Evolutionary conservation across 2,329 filamentous ascomycete genomes (phyloP).

Genomic region (Pleomassaria siparia): DNA sequence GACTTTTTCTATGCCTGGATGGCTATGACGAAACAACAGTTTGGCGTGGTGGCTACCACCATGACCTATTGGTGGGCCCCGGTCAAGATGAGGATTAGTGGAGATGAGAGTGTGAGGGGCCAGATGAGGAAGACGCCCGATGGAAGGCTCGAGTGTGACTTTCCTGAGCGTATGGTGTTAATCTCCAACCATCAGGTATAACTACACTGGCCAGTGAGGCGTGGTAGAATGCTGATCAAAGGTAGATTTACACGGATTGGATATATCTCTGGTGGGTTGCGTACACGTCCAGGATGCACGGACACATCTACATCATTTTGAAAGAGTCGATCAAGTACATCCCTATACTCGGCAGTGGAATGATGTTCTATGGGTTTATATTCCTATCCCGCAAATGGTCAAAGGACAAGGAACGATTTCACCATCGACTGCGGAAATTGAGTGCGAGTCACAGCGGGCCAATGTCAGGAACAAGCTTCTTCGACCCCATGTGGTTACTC

Average conservation of each 20-base stretch:
- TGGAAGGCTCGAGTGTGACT: conserved; percentile 72
- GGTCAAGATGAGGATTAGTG: conserved; percentile 76
- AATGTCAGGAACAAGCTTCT: conserved; percentile 47
- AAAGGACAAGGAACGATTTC: conserved; percentile 72
- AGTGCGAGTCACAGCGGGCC: conserved; percentile 51
- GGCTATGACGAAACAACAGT: conserved; percentile 81
- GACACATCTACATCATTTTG: conserved; percentile 85
- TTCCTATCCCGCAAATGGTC: conserved; percentile 93
- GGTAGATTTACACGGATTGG: conserved; percentile 81
- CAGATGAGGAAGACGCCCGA: conserved; percentile 70
- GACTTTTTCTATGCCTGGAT: conserved; percentile 83
- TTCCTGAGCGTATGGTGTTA: conserved; percentile 78
- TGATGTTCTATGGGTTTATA: conserved; percentile 87
- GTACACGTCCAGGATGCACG: conserved; percentile 78
- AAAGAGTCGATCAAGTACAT: conserved; percentile 85
- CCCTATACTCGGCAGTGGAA: conserved; percentile 77
- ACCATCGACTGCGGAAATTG: conserved; percentile 73
- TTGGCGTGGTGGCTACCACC: conserved; percentile 72
- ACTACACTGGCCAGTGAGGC: not conserved
- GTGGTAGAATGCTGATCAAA: conserved; percentile 12
- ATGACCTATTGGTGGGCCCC: conserved; percentile 86
- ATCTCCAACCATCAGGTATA: conserved; percentile 78
- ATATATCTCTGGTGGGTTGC: conserved; percentile 91
- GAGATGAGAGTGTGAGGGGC: conserved; percentile 74
- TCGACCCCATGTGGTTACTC: conserved; percentile 85